A percentile compares a stretch with the other conserved stretches of the same genome.
Evolutionary conservation across 306 rosid genomes (phyloP).

Genomic region (Lagenaria siceraria): DNA sequence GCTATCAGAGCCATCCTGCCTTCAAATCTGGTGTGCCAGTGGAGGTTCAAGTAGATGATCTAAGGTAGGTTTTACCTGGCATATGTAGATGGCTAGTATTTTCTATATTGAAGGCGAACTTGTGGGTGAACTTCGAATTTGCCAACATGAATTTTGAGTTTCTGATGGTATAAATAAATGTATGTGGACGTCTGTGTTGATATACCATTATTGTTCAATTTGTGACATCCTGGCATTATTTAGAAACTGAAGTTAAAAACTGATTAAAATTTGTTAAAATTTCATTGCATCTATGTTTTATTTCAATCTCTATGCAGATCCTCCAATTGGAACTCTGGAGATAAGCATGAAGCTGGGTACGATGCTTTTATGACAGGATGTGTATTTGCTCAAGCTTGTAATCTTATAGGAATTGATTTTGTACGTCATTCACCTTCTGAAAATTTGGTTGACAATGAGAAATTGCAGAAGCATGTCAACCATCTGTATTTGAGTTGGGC

Average conservation of each 20-base stretch:
- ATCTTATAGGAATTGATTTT: constrained; percentile 60
- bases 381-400: constrained; percentile 70
- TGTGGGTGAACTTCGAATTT: no score
- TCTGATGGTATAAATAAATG: no score
- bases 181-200: no score
- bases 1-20: constrained; percentile 26
- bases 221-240: not conserved
- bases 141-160: no score
- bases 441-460: constrained; percentile 41
- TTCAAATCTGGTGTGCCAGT: constrained; percentile 38
- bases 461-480: constrained; percentile 49
- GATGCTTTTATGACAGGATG: constrained; percentile 99
- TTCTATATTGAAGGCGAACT: no score
- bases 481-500: constrained; percentile 73
- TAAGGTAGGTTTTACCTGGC: constrained; percentile 30
- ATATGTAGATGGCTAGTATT: no score
- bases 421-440: constrained; percentile 27
- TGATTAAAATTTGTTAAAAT: not conserved
- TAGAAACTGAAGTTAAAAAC: not conserved
- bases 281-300: not conserved
- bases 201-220: not conserved
- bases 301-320: constrained; percentile 44
- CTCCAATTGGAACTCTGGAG: constrained; percentile 88
- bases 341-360: constrained; percentile 91
- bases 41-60: constrained; percentile 71